Base-by-base conservation (phyloP, 202 grass and related monocot species). In the Setaria italica region DNA sequence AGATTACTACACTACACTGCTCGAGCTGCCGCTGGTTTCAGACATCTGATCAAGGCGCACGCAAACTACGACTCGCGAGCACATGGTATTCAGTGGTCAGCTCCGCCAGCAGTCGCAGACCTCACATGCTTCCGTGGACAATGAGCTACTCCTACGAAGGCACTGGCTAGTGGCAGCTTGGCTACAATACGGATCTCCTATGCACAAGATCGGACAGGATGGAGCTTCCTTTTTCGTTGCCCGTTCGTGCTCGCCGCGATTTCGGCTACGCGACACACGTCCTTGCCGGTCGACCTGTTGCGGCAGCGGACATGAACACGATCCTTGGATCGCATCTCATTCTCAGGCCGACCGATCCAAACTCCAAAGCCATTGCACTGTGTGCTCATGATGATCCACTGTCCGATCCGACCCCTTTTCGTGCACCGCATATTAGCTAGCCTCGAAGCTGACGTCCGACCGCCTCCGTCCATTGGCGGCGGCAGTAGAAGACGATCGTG, bases 111-210 rank as follows among this genome's bases (percentile, higher is more conserved):
- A 56, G 46, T 4, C 30, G 42, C 66, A 59, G 70, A 25, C 21
- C n/a, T 39, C 64, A 78, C 83, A 78, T 41, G 83, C 53, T 85
- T 4, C 11, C 20, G 35, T 85, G 62, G 74, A 85, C 83, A 62
- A 19, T 15, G 15, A 39, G 56, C 10, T 16, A 45, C 11, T 7
- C 9, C 17, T 2, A 2, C 32, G 25, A 47, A 55, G 20, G 4
- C 54, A 30, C 63, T 3, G 35, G 35, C 35, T 37, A 37, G 35
- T 37, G 35, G 35, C 2, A 3, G 34, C 4, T 37, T 37, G 35
- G 35, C 35, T 37, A 4, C 35, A 35, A 35, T 35, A 35, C 34
- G 29, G 41, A 68, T 9, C 29, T 66, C 30, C 3, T 25, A 0
- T 35, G 48, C 29, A 34, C 13, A 17, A 54, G 8, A 15, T n/a